phyloP scores from a whole-genome alignment of 2,329 filamentous ascomycete genomes.

The Thielaviopsis ethacetica region DNA sequence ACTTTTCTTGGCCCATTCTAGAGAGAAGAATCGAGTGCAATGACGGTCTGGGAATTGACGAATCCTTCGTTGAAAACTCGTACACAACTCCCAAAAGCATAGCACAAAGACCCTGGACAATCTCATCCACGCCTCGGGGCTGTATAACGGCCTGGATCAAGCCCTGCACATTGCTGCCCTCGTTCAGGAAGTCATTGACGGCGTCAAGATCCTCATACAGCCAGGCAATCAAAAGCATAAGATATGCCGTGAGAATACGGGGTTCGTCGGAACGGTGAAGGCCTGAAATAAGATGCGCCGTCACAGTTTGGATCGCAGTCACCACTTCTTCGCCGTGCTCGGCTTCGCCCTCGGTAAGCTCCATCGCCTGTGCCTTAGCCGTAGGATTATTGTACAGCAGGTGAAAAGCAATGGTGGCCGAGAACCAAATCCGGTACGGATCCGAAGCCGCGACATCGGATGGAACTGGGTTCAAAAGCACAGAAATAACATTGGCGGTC shows the following conservation, averaged over 20 bases:
- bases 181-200: slow-evolving; percentile 81
- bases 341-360: slow-evolving; percentile 76
- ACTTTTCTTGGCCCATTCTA: slow-evolving; percentile 70
- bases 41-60: slow-evolving; percentile 66
- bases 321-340: slow-evolving; percentile 86
- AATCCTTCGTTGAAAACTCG: slow-evolving; percentile 96
- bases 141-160: slow-evolving; percentile 58
- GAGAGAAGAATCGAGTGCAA: slow-evolving; percentile 64
- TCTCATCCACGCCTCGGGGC: slow-evolving; percentile 39
- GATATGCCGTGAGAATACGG: slow-evolving; percentile 64
- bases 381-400: slow-evolving; percentile 64
- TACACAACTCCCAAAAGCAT: slow-evolving; percentile 78
- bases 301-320: slow-evolving; percentile 77
- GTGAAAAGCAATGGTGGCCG: slow-evolving; percentile 72
- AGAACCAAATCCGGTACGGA: slow-evolving; percentile 81
- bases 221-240: slow-evolving; percentile 81
- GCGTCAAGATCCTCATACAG: slow-evolving; percentile 83
- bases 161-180: slow-evolving; percentile 83
- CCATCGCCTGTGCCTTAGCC: slow-evolving; percentile 65
- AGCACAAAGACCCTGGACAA: slow-evolving; percentile 70
- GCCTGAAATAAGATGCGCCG: slow-evolving; percentile 69
- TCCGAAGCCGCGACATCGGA: slow-evolving; percentile 45
- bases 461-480: slow-evolving; percentile 53
- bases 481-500: slow-evolving; percentile 75
- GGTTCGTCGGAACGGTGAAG: slow-evolving; percentile 63